Evolutionary conservation across 352 stramenopile genomes (phyloP), one percentile per base, ranked within the genome.

Genomic region (Phytophthora cryptogea): DNA sequence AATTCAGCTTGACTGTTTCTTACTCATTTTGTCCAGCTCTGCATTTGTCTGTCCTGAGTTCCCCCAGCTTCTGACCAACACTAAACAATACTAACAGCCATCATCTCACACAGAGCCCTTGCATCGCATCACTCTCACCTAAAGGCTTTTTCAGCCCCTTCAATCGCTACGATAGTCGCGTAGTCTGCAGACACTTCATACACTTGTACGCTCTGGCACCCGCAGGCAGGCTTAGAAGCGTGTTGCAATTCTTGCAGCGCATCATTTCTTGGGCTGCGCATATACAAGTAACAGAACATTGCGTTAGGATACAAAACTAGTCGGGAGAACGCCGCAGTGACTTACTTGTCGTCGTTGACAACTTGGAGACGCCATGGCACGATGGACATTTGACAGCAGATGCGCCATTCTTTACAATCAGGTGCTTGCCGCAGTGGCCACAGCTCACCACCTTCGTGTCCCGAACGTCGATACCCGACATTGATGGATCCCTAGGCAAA

Each of bases 181-280:
- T 94, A 10, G 85, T 94, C 58, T 94, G 78, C 31, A 94, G 59
- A 32, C 85, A 94, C 50, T 94, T 94, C 83, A 94, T 94, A 69
- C 85, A 94, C 67, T 95, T 95, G 83, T 95, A 95, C 46, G 84
- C 83, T 58, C 77, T 90, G 55, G 84, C 83, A 30, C 87, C 87
- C 3, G 77, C 78, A 0, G 87, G 87, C 20, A 95, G 66, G 62
- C 83, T 93, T 54, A 95, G 52, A 9, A 94, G 70, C 58, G 87
- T 94, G 63, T 81, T 93, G 69, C 87, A 95, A 50, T 93, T 93
- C 47, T 87, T 82, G 67, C 87, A 95, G 13, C 83, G 82, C 83
- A 94, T 93, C 61, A 93, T 89, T 59, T 93, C 84, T 80, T 93
- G 84, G 1, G 84, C 82, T 93, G 49, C 27, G 59, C n/a, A 63